These are phyloP conservation scores for Metschnikowia arizonensis DNA, from an alignment of 805 yeast species.

Conservation along the genomic window DNA sequence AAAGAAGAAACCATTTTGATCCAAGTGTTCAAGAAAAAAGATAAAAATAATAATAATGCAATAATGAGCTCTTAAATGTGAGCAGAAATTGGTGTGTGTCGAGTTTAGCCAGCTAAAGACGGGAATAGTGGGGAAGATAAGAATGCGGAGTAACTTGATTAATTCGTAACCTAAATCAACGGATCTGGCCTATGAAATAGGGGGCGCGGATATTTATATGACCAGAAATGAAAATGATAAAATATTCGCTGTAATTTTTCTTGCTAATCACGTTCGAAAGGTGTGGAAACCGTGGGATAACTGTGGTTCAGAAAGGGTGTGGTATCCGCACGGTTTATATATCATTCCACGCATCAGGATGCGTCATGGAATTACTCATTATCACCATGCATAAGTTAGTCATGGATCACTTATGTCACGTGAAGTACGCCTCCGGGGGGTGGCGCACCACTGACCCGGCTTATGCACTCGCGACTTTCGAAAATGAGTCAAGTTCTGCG, in stretches of 20 bases:
- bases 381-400: constrained; percentile 3
- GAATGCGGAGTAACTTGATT: not conserved
- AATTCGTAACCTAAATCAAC: not conserved
- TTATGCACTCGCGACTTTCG: not conserved
- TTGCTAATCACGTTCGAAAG: not conserved
- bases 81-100: not conserved
- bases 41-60: not conserved
- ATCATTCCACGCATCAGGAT: constrained; percentile 5
- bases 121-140: not conserved
- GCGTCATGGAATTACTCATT: constrained; percentile 7
- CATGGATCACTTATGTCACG: constrained; percentile 4
- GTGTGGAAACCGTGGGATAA: constrained; percentile 2
- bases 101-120: constrained; percentile 6
- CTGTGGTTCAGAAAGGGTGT: not conserved
- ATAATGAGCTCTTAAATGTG: not conserved
- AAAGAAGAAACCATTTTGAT: constrained; percentile 7
- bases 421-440: not conserved
- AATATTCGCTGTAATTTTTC: not conserved
- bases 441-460: not conserved
- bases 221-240: not conserved
- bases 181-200: not conserved
- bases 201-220: not conserved
- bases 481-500: constrained; percentile 1
- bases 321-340: constrained; percentile 4
- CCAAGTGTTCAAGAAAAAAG: not conserved